phyloP scores from a whole-genome alignment of 805 yeast species.

The Maudiozyma serrabonitensis region DNA sequence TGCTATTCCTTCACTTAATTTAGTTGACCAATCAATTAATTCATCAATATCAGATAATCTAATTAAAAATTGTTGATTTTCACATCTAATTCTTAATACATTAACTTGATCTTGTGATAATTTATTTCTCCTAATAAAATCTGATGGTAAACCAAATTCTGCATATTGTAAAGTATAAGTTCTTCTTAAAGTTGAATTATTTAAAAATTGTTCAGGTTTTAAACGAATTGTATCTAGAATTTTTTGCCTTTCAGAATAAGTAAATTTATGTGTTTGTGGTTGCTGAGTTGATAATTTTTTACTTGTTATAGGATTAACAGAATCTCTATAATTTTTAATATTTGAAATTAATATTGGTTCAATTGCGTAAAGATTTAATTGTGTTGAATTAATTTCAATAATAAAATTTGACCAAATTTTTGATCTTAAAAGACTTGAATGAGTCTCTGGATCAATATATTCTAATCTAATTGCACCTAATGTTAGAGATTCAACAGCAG shows the following conservation, averaged over 20 bases:
- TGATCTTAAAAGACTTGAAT: constrained; percentile 35
- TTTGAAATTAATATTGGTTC: constrained; percentile 27
- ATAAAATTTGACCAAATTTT: constrained; percentile 64
- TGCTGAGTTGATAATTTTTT: constrained; percentile 1
- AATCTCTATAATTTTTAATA: constrained; percentile 24
- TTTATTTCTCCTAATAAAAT: constrained; percentile 22
- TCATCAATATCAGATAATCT: constrained; percentile 53
- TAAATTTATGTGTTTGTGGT: constrained; percentile 16
- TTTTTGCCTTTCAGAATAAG: constrained; percentile 14
- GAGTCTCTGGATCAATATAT: constrained; percentile 66
- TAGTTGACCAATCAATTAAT: constrained; percentile 70
- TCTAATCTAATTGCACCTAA: constrained; percentile 58
- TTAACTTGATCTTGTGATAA: constrained; percentile 35
- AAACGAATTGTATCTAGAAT: constrained; percentile 12
- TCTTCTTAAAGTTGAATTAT: constrained; percentile 34
- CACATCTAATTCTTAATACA: constrained; percentile 66
- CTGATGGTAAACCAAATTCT: constrained; percentile 73
- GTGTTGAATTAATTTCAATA: constrained; percentile 79
- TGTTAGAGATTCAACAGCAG: constrained; percentile 55
- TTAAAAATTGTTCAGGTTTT: constrained; percentile 19
- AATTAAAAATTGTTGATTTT: constrained; percentile 69
- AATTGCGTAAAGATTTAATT: constrained; percentile 55
- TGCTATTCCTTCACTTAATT: constrained; percentile 64
- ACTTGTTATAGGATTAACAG: constrained; percentile 6
- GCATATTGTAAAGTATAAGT: constrained; percentile 80